Conservation (phyloP, 78 protist genomes). For the Monosiga brevicollis region DNA sequence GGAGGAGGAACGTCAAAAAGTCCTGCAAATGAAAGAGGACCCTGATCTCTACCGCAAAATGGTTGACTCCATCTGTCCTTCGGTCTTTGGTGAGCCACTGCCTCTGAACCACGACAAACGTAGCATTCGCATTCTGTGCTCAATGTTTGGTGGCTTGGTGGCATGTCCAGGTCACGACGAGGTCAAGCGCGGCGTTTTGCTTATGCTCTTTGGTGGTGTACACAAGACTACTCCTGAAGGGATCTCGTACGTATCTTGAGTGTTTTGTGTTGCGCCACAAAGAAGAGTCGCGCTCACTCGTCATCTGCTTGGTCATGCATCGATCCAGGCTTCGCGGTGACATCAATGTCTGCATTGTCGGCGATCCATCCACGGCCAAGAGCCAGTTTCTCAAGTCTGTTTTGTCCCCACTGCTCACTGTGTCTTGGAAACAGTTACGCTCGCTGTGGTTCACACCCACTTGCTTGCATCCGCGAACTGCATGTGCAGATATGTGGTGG, state of each 20-base stretch:
- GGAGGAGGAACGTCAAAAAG: constrained; percentile 29
- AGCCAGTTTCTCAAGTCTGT: constrained; percentile 93
- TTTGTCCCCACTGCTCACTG: no score
- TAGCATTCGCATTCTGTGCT: no score
- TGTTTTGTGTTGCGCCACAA: constrained; percentile 93
- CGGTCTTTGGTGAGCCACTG: constrained; percentile 54
- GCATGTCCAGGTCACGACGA: constrained; percentile 58
- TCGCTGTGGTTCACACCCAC: no score
- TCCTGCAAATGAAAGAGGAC: constrained; percentile 21
- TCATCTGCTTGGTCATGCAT: constrained; percentile 45
- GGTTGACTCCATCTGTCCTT: constrained; percentile 61
- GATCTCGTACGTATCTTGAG: no score
- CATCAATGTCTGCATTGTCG: constrained; percentile 96
- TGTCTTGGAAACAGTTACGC: no score
- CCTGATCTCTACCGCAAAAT: constrained; percentile 44
- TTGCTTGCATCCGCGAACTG: not conserved
- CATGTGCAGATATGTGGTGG: constrained; percentile 50
- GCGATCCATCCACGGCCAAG: constrained; percentile 98
- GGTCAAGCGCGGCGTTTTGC: constrained; percentile 88
- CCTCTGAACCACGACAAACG: not conserved
- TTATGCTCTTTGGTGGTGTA: constrained; percentile 96
- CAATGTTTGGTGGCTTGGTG: not conserved
- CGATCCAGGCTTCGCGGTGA: constrained; percentile 92
- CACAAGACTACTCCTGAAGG: constrained; percentile 79
- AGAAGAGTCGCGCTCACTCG: no score